Evolutionary conservation across 768 basidiomycete species (phyloP).

Genomic region (Lenzites betulinus): DNA sequence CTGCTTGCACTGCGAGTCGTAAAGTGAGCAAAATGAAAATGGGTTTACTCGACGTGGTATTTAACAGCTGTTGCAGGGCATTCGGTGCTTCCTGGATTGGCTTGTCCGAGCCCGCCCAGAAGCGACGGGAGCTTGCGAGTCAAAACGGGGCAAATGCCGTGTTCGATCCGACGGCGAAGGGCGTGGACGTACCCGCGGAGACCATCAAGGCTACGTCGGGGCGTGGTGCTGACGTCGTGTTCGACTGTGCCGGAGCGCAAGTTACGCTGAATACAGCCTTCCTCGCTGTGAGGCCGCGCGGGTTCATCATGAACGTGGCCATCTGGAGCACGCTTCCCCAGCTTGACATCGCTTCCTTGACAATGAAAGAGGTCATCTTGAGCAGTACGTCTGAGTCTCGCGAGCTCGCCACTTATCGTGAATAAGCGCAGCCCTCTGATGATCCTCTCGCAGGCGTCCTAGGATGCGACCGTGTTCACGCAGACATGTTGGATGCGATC

Average conservation of each 20-base stretch:
- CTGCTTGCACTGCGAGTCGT: slow-evolving; percentile 21
- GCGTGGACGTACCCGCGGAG: slow-evolving; percentile 29
- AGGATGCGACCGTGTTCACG: slow-evolving; percentile 42
- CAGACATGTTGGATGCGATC: slow-evolving; percentile 42
- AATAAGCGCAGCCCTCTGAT: too few relatives aligned
- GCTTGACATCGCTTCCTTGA: slow-evolving; percentile 40
- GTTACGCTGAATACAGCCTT: slow-evolving; percentile 40
- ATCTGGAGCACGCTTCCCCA: slow-evolving; percentile 42
- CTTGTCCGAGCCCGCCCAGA: slow-evolving; percentile 43
- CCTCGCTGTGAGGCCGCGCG: slow-evolving; percentile 38
- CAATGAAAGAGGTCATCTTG: slow-evolving; percentile 41
- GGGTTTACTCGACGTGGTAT: too few relatives aligned
- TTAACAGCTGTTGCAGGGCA: slow-evolving; percentile 14
- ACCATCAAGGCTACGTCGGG: slow-evolving; percentile 31
- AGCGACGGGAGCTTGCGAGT: slow-evolving; percentile 40
- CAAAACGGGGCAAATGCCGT: slow-evolving; percentile 41
- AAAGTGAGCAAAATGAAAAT: slow-evolving; percentile 4
- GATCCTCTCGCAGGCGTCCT: slow-evolving; percentile 37
- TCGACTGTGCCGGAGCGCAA: slow-evolving; percentile 50
- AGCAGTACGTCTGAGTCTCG: slow-evolving; percentile 37
- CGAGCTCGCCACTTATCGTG: too few relatives aligned
- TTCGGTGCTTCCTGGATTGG: slow-evolving; percentile 35
- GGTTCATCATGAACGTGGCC: slow-evolving; percentile 45
- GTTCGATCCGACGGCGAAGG: slow-evolving; percentile 35
- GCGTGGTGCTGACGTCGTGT: slow-evolving; percentile 46